Evolutionary conservation across 2,329 filamentous ascomycete species (phyloP), one percentile per base, ranked within the genome.

Genomic region (Phialophora verrucosa): DNA sequence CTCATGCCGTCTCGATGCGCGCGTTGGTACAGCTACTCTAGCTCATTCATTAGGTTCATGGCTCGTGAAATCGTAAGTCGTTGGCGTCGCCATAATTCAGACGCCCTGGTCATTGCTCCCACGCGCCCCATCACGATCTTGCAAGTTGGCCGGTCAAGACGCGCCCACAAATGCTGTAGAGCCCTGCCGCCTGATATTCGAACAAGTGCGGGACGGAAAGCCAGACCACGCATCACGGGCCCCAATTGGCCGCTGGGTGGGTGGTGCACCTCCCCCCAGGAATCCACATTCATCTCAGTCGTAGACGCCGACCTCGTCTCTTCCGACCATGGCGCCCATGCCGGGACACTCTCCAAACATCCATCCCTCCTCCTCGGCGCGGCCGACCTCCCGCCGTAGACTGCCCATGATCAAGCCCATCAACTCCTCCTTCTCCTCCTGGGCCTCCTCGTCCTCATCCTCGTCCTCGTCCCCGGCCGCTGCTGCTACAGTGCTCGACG

Each of bases 361-460:
- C 93, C 93, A 97, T 73, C 89, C 91, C 74, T 97, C 93, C 59
- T 95, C 91, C 25, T 91, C 85, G 58, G 96, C 79, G 14, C 89
- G 87, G 17, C 87, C 85, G 1, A 93, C 90, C 75, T 92, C 92
- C 65, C 87, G 87, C 71, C 87, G 83, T 62, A 96, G 80, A 76
- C 89, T 93, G 38, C 87, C 85, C 69, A 87, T 86, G 56, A 93
- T 85, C 25, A 87, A 84, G 69, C 90, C 87, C 29, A 92, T 81
- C 3, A 93, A 83, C 77, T 93, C 91, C 88, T 57, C 63, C 63
- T 71, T 67, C 61, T 76, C 70, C 54, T 20, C 51, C 11, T 35
- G 55, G 50, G 27, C 38, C n/a, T 56, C 58, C 20, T 64, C 49
- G 70, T 71, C 25, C 64, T 80, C 83, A 83, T 84, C 74, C 27